A percentile compares a stretch with the other conserved stretches of the same genome.
Conservation (phyloP, 306 rosid genomes). For the Glycine latifolia region DNA sequence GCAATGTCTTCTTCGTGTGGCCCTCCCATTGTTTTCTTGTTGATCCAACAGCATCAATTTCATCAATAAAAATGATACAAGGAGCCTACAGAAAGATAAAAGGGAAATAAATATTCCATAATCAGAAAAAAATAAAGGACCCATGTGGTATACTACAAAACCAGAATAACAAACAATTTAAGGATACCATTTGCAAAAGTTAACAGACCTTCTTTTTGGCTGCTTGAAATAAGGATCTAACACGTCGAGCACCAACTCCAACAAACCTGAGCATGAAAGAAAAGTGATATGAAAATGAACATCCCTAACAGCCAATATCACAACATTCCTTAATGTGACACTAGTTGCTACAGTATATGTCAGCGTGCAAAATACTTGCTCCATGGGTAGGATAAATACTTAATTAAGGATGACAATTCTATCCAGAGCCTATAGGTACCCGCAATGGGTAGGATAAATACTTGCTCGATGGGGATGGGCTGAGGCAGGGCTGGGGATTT, state of each 20-base stretch:
- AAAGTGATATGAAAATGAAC: conserved; percentile 35
- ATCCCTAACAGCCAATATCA: conserved; percentile 38
- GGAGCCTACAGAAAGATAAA: conserved; percentile 74
- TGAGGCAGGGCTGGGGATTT: too few relatives aligned
- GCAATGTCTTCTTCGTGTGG: conserved; percentile 96
- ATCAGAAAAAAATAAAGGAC: conserved; percentile 41
- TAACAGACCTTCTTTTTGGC: conserved; percentile 94
- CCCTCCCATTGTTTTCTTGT: conserved; percentile 99
- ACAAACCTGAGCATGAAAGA: conserved; percentile 78
- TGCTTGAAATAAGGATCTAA: conserved; percentile 96
- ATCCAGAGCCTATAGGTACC: not conserved
- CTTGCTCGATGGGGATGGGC: too few relatives aligned
- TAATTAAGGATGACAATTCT: not conserved
- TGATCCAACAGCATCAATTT: conserved; percentile 98
- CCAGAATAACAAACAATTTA: not conserved
- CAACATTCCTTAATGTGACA: conserved; percentile 32
- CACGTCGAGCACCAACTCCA: conserved; percentile 99
- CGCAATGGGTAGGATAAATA: not conserved
- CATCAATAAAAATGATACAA: conserved; percentile 96
- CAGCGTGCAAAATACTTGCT: conserved; percentile 7
- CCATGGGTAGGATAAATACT: not conserved
- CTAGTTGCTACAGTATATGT: conserved; percentile 13
- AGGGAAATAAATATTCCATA: not conserved
- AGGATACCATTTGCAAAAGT: conserved; percentile 21
- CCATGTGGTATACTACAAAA: conserved; percentile 18